A percentile compares a stretch with the other conserved stretches of the same genome.
Conservation (phyloP, 345 rosid species). For the Eucalyptus tenuipes region DNA sequence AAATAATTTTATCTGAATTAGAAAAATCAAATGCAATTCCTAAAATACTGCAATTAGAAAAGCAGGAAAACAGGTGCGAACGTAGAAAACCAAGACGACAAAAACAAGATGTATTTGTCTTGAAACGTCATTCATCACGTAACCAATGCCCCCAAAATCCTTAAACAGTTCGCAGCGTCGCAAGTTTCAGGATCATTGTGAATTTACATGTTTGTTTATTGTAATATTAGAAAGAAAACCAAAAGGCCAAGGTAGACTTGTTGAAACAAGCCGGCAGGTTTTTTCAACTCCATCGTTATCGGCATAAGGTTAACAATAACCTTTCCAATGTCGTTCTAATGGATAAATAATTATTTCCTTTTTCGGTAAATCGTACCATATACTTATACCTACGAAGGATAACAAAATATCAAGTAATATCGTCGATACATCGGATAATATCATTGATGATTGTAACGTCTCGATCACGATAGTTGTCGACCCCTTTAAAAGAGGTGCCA, state of each 20-base stretch:
- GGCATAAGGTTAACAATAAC: neutral
- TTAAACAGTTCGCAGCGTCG: neutral
- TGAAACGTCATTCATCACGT: neutral
- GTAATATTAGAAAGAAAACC: neutral
- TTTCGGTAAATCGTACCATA: neutral
- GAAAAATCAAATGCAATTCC: neutral
- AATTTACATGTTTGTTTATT: neutral
- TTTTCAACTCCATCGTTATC: neutral
- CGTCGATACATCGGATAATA: neutral
- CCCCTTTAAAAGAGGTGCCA: neutral
- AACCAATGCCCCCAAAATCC: neutral
- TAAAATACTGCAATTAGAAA: neutral
- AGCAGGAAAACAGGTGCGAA: neutral
- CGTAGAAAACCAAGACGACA: neutral
- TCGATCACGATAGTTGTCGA: rapidly evolving
- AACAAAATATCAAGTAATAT: neutral
- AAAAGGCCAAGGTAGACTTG: neutral
- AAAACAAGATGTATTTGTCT: neutral
- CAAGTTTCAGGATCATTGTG: neutral
- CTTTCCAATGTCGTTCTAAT: neutral
- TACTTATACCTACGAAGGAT: neutral
- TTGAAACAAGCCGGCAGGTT: neutral
- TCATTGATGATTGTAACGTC: neutral
- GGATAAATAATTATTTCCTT: neutral
- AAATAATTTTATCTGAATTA: neutral